Base-by-base conservation (phyloP, 495 filamentous ascomycete genomes). In the Penicillium steckii region DNA sequence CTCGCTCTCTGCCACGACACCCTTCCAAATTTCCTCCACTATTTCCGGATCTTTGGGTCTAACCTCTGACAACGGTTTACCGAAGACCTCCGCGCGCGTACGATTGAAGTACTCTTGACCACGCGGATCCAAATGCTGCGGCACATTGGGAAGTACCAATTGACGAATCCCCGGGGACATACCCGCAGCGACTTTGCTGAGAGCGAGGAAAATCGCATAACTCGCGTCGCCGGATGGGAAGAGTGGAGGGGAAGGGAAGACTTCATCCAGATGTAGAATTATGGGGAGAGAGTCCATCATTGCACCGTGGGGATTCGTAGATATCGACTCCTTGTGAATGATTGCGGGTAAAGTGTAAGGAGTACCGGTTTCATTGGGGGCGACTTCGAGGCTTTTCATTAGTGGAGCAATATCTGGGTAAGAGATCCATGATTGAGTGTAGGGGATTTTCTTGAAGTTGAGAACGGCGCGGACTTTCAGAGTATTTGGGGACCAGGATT, bases 181-280 rank as follows among this genome's bases (percentile, higher is more conserved):
- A 0, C 18, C 10, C 2, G n/a, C 4, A 4, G 72, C 73, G 29
- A 85, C 69, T 57, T 85, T 85, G 59, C 77, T 15, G 21, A 70
- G 61, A 2, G 63, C 61, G 0, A 65, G 4, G 0, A 48, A 10
- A 10, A 70, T 46, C 10, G 67, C 56, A 35, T 62, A 65, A 46
- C 67, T 68, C 9, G 67, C 61, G 35, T 66, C 67, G 9, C 65
- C 69, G 8, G 61, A 67, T 4, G 67, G 69, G 45, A 70, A 69
- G 19, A 73, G 50, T 8, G 68, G 52, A 1, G 30, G 61, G 1
- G 59, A 61, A 2, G 72, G 68, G 51, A 64, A 72, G 0, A 56
- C 26, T 23, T 64, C 65, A 48, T 76, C 71, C 3, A 74, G 59
- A 40, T 74, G 69, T 7, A 57, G 17, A 32, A 71, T 59, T 35